These are phyloP conservation scores for Ceraceosorus bombacis DNA, from an alignment of 1,284 basidiomycete genomes.

Conservation along the genomic window DNA sequence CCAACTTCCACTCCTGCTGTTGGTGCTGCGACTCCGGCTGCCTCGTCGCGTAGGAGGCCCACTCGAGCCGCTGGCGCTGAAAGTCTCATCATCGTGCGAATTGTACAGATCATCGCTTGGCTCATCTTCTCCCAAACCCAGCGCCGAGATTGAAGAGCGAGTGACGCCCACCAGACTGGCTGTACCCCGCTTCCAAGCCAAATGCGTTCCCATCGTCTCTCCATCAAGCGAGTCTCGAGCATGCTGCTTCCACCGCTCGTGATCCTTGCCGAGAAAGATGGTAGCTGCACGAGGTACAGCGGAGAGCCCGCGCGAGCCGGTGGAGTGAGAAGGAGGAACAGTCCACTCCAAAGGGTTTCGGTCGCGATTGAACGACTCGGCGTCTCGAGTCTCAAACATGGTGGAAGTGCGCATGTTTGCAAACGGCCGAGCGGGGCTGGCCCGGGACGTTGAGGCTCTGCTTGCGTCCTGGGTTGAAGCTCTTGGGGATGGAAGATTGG, in stretches of 20 bases:
- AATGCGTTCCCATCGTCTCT: conserved; percentile 21
- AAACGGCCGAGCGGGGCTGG: not conserved
- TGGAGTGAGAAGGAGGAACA: not conserved
- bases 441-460: no score
- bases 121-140: not conserved
- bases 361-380: conserved; percentile 4
- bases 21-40: not conserved
- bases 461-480: no score
- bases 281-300: conserved; percentile 26
- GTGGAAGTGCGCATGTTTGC: conserved; percentile 2
- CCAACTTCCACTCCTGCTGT: not conserved
- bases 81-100: conserved; percentile 8
- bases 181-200: conserved; percentile 16
- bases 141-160: not conserved
- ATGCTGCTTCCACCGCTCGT: conserved; percentile 41
- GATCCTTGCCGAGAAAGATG: conserved; percentile 42
- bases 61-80: not conserved
- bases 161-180: conserved; percentile 4
- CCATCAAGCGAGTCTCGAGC: conserved; percentile 11
- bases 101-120: conserved; percentile 1
- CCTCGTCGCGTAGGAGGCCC: not conserved
- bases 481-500: no score
- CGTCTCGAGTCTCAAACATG: conserved; percentile 11
- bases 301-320: not conserved
- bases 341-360: conserved; percentile 6